Base-by-base conservation (phyloP, 73 alveolate species). In the Paramecium primaurelia region DNA sequence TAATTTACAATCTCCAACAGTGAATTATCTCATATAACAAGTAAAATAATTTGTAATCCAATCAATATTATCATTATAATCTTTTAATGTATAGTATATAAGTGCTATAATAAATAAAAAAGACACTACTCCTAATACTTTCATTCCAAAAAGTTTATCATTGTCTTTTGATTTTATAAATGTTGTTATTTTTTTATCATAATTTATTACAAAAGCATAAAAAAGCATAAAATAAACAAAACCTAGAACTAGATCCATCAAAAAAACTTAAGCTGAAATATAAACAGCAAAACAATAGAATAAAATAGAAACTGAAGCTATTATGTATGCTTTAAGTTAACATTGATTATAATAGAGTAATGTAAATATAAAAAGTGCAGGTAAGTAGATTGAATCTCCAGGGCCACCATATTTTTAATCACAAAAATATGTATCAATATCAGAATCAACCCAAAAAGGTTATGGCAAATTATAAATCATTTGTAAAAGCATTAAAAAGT, bases 371-470 rank as follows among this genome's bases (percentile, higher is more conserved):
- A 73, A 37, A 36, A 73, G 20, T 3, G 87, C 58, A 22, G 87
- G 87, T 14, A 73, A 40, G 36, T n/a, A 73, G 40, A 40, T 73
- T 20, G 59, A 34, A 73, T 73, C 87, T 37, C 87, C 87, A 37
- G 87, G 87, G 3, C 60, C 58, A 11, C 87, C 87, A 73, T 73
- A 73, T 18, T 73, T 73, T 73, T 73, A 73, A 73, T 73, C 87
- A 38, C 87, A 73, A 34, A 73, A 37, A 38, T 37, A 73, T 8
- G 87, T 37, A 12, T 37, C 34, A 4, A 73, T 73, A 7, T 73
- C 22, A 37, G 58, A 16, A 73, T 38, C 32, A 37, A 73, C 58
- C 87, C 87, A 73, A 73, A 73, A 73, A 12, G 87, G 87, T 14
- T 73, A 73, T 14, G 87, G 87, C 18, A 37, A 73, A 73, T 73